A percentile compares a stretch with the other conserved stretches of the same genome.
Evolutionary conservation across 306 rosid species (phyloP).

Genomic region (Sphenostylis stenocarpa): DNA sequence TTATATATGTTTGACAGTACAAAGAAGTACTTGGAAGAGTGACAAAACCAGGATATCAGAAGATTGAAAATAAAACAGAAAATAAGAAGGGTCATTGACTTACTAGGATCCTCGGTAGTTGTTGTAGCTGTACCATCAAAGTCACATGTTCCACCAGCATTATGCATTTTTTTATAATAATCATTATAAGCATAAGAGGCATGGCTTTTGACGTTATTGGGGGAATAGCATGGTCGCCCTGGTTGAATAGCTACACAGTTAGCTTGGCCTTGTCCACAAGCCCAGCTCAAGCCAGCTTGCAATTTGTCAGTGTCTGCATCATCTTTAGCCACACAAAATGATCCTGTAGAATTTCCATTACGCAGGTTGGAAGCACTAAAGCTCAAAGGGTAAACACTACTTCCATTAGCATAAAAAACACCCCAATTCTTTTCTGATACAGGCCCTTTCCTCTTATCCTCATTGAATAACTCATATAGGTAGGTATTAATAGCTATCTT

Average conservation of each 20-base stretch:
- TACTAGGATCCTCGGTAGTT: slow-evolving; percentile 76
- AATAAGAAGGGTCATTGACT: slow-evolving; percentile 37
- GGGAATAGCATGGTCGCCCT: slow-evolving; percentile 70
- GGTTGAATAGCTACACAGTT: slow-evolving; percentile 73
- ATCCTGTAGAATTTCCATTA: slow-evolving; percentile 56
- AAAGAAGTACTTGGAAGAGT: not conserved
- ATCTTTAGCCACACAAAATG: slow-evolving; percentile 77
- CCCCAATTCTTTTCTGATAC: slow-evolving; percentile 73
- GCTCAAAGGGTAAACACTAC: slow-evolving; percentile 63
- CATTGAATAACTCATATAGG: slow-evolving; percentile 77
- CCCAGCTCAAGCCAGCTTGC: slow-evolving; percentile 82
- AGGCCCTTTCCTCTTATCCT: slow-evolving; percentile 81
- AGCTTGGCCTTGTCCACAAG: slow-evolving; percentile 89
- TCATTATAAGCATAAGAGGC: slow-evolving; percentile 56
- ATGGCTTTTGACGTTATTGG: slow-evolving; percentile 62
- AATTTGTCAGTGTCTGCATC: slow-evolving; percentile 72
- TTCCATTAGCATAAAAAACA: slow-evolving; percentile 64
- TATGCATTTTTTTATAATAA: slow-evolving; percentile 75
- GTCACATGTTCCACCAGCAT: slow-evolving; percentile 85
- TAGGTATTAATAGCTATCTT: slow-evolving; percentile 60
- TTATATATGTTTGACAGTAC: not conserved
- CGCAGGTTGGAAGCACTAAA: slow-evolving; percentile 38
- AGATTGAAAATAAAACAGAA: not conserved
- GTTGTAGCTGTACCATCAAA: slow-evolving; percentile 71
- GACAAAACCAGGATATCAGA: not conserved